phyloP scores from a whole-genome alignment of 371 early-diverging fungal species.

The Apophysomyces sp. region DNA sequence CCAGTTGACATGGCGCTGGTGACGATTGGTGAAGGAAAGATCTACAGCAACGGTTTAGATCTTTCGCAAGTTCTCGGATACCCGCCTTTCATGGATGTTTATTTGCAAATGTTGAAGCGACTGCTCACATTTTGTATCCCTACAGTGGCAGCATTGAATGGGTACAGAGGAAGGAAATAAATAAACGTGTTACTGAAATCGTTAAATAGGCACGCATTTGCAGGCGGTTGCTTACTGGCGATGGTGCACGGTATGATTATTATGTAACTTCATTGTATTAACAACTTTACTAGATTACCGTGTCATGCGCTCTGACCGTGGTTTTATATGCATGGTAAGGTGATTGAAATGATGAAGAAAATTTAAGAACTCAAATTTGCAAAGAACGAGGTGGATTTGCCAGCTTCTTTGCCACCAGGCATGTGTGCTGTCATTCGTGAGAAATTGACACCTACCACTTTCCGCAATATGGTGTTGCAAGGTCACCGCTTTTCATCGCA shows the following conservation, averaged over 20 bases:
- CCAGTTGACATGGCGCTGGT: constrained; percentile 58
- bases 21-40: constrained; percentile 67
- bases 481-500: constrained; percentile 66
- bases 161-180: constrained; percentile 21
- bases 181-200: neutral
- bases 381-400: constrained; percentile 80
- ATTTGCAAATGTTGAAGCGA: constrained; percentile 46
- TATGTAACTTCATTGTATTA: neutral
- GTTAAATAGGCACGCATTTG: constrained; percentile 72
- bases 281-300: constrained; percentile 59
- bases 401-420: constrained; percentile 68
- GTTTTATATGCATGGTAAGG: constrained; percentile 70
- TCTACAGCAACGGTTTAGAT: constrained; percentile 79
- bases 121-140: constrained; percentile 72
- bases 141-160: constrained; percentile 83
- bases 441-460: constrained; percentile 56
- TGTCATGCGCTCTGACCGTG: constrained; percentile 80
- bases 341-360: neutral
- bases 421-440: constrained; percentile 68
- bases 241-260: constrained; percentile 62
- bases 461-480: constrained; percentile 67
- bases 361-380: neutral
- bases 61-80: constrained; percentile 47
- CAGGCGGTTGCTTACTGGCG: constrained; percentile 82
- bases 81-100: constrained; percentile 50